Evolutionary conservation across 371 early-diverging fungal species (phyloP).

Genomic region (Lichtheimia ornata): DNA sequence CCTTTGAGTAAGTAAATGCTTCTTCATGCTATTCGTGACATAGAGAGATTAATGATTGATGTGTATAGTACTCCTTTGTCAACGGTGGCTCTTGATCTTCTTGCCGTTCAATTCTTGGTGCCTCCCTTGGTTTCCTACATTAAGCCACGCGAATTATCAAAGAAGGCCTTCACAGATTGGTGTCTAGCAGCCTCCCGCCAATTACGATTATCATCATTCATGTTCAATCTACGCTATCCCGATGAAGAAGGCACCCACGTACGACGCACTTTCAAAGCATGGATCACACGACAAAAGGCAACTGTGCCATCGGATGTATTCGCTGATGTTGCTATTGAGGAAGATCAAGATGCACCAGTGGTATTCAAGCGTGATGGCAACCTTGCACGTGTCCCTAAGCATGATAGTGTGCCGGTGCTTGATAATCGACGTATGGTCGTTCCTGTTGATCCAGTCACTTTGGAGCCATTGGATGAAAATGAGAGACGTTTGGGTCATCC

Average conservation of each 20-base stretch:
- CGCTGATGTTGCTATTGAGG: constrained; percentile 35
- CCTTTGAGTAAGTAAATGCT: constrained; percentile 44
- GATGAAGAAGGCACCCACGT: constrained; percentile 70
- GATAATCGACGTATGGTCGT: constrained; percentile 73
- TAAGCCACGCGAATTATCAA: constrained; percentile 55
- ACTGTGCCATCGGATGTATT: constrained; percentile 20
- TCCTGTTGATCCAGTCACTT: constrained; percentile 64
- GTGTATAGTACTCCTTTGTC: constrained; percentile 24
- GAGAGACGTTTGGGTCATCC: constrained; percentile 60
- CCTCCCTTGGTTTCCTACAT: constrained; percentile 66
- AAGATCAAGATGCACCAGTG: constrained; percentile 39
- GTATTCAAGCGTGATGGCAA: constrained; percentile 65
- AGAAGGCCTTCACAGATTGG: constrained; percentile 59
- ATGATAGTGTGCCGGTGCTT: constrained; percentile 70
- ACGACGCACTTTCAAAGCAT: constrained; percentile 48
- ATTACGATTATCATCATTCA: constrained; percentile 81
- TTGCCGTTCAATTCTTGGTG: constrained; percentile 74
- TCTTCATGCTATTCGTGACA: neutral
- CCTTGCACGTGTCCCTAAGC: constrained; percentile 69
- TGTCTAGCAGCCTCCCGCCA: constrained; percentile 65
- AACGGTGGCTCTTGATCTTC: constrained; percentile 65
- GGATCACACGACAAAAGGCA: constrained; percentile 38
- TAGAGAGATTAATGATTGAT: neutral
- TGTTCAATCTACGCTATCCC: constrained; percentile 71
- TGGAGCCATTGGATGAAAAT: constrained; percentile 60